Base-by-base conservation (phyloP, 2,329 filamentous ascomycete species). In the Karstenula rhodostoma region DNA sequence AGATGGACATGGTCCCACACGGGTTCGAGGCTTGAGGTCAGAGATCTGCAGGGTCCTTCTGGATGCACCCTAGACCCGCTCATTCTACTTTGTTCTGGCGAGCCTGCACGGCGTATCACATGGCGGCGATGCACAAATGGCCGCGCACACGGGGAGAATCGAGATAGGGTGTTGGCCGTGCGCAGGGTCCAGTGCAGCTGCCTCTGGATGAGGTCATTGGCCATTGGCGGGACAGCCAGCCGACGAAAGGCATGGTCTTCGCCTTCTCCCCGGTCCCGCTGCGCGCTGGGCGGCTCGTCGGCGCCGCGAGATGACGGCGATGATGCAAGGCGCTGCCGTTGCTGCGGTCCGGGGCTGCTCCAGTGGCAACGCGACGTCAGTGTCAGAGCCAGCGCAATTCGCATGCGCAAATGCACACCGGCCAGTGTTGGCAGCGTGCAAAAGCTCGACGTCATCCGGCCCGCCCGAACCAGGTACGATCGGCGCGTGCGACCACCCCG, bases 41-140 rank as follows among this genome's bases (percentile, higher is more conserved):
- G 55, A 46, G 71, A 74, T 73, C 71, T 72, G 60, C 72, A 74
- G 72, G 72, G 72, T 74, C 71, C 70, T 72, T 58, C 70, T 58
- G n/a, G 23, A 47, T 66, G 22, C 6, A 19, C 17, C 5, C 12
- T 60, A 59, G 58, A 23, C 15, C 25, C 13, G 7, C 17, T 44
- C 4, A 13, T 17, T 54, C 17, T 33, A 7, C 35, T n/a, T n/a
- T n/a, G n/a, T n/a, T 22, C 22, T 32, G 44, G 58, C 25, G 22
- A 22, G 25, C 23, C 19, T 0, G 7, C 4, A 9, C 1, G 10
- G 47, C 68, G 64, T 71, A 68, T 70, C 33, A 65, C 0, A 10
- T 4, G 7, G 2, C 6, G 0, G 7, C 64, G 69, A 71, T 71
- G 9, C 22, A 9, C 3, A 37, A 7, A 35, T 48, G 62, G 65